Evolutionary conservation across 2,329 filamentous ascomycete species (phyloP), one percentile per base, ranked within the genome.

Genomic region (Aspergillus japonicus): DNA sequence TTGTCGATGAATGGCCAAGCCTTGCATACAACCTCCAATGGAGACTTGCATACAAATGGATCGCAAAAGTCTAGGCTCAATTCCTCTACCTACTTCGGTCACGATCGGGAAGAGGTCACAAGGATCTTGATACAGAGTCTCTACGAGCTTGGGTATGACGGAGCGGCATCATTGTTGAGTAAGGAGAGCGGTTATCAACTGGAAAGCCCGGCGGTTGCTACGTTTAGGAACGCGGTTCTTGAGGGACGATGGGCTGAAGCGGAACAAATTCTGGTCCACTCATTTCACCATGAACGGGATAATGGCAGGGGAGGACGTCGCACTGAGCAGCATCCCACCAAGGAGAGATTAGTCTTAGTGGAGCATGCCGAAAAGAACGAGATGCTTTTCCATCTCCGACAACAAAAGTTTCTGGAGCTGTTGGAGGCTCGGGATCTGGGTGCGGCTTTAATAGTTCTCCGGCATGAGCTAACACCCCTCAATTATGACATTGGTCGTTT

Each of bases 321-420:
- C 54, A 68, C 70, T 52, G 65, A 69, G 42, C 65, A 69, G 33
- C 52, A 62, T 5, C 31, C 64, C 10, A 62, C 62, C 8, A 71
- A 72, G 47, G 75, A 85, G 64, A 91, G 89, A 2, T 79, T 99
- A 57, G 85, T 91, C 16, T 82, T 98, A 56, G 86, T 89, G 16
- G 85, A 90, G 48, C 88, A 86, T 24, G 89, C 91, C 6, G 89
- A 96, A 68, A 84, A 84, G 59, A 87, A 89, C 66, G 82, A 89
- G 55, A 94, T 99, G 89, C 84, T 89, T 50, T 97, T 98, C 74
- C 88, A 88, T 81, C 81, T 99, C 69, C 85, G 94, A 64, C 90
- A 96, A 72, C 95, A 99, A 73, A 98, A 98, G 75, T 99, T 94
- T 69, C 81, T 99, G 31, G 95, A 99, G 78, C 80, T 96, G 8